Evolutionary conservation across 192 early-diverging fungal species (phyloP).

Genomic region (Coemansia sp.): DNA sequence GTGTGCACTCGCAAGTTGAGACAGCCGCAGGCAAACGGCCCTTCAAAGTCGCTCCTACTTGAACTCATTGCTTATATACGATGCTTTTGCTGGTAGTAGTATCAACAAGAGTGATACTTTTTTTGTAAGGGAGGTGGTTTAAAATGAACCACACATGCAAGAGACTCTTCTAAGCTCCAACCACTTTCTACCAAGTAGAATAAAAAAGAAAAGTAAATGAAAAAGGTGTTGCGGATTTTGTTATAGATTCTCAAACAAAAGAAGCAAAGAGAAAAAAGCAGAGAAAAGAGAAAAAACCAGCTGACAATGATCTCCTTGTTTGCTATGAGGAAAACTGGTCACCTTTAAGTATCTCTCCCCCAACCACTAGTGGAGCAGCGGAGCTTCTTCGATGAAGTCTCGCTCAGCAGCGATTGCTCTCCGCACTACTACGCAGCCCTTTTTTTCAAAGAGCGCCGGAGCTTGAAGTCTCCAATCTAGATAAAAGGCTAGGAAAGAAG

Average conservation of each 20-base stretch:
- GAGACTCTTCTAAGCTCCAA: not conserved
- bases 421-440: too few species aligned
- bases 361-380: too few species aligned
- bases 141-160: not conserved
- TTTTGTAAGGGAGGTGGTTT: not conserved
- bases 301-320: not conserved
- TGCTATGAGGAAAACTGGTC: not conserved
- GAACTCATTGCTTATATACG: not conserved
- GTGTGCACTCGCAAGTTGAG: slow-evolving; percentile 45
- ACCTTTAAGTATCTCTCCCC: too few species aligned
- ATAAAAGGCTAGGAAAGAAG: too few species aligned
- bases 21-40: slow-evolving; percentile 33
- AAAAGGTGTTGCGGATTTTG: not conserved
- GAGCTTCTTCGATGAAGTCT: too few species aligned
- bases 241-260: slow-evolving; percentile 1
- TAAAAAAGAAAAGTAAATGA: slow-evolving; percentile 2
- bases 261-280: slow-evolving; percentile 5
- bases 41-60: slow-evolving; percentile 13
- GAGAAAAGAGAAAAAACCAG: slow-evolving; percentile 16
- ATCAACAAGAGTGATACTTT: slow-evolving; percentile 3
- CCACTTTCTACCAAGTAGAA: not conserved
- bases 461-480: too few species aligned
- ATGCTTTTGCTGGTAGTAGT: slow-evolving; percentile 6
- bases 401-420: too few species aligned
- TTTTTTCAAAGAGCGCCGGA: too few species aligned